Evolutionary conservation across 2,329 filamentous ascomycete species (phyloP), one percentile per base, ranked within the genome.

Genomic region (Pseudopyricularia cyperi): DNA sequence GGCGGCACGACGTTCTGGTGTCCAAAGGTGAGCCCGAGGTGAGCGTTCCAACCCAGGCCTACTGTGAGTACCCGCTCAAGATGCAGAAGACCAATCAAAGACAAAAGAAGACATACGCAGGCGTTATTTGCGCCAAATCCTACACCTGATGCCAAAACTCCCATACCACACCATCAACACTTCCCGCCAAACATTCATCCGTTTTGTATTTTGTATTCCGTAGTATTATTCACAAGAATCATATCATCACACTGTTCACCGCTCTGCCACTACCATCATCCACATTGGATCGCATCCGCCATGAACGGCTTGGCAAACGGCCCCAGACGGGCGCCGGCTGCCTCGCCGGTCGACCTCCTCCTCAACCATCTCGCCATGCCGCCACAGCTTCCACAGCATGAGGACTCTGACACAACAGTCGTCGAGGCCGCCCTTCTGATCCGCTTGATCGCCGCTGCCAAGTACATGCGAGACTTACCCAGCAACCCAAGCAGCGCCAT

Each of bases 281-380:
- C 33, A 35, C 11, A 12, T 14, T n/a, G n/a, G n/a, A 14, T 14
- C 14, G 14, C 33, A 12, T 11, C 11, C 33, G 6, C 15, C 33
- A 48, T 48, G 46, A 48, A 33, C 46, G 8, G 7, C 46, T 3
- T 7, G 15, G 46, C 46, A 33, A 32, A 7, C 15, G 46, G 46
- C 46, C 28, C 28, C 46, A 48, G 19, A 7, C 28, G 46, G 46
- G 28, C 12, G 4, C 28, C 28, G 5, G n/a, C n/a, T 19, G 39
- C 39, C n/a, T 19, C 15, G 15, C 7, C 9, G 15, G n/a, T 19
- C n/a, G 46, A 48, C 8, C n/a, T 19, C 14, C 46, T 48, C 3
- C 24, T 56, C 48, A 52, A 57, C 46, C 56, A 57, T 22, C 28
- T 57, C n/a, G 53, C 55, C 22, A 15, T 57, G 35, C 53, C 56